Evolutionary conservation across 2,329 filamentous ascomycete species (phyloP), one percentile per base, ranked within the genome.

Genomic region (Trichoderma sp.): DNA sequence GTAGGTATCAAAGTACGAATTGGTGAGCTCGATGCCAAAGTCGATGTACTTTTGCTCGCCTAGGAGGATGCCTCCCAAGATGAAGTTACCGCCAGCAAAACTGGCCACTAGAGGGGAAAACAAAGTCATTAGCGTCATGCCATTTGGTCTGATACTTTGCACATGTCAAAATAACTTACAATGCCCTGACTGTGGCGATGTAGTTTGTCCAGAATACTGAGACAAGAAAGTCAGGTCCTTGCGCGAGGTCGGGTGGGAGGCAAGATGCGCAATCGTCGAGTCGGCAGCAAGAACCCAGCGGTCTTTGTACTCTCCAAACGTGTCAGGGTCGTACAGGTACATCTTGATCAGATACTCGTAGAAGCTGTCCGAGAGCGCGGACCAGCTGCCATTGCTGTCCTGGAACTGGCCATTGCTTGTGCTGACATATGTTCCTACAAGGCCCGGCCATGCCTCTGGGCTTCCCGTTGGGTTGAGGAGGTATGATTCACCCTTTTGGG

Each of bases 281-380:
- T 96, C 89, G 64, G 89, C 91, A 2, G 93, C 93, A 0, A 84
- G 76, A 52, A 92, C 81, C 93, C 93, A 97, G 59, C 88, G 87
- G 71, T 94, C 90, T 74, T 85, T 88, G 80, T 95, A 93, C 3
- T 78, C 71, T 1, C 75, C 79, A 74, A 91, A 96, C 3, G 87
- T 84, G 6, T 77, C 73, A 0, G 87, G 83, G 75, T 95, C 90
- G 77, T 96, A 96, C 66, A 95, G 79, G 74, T 90, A 96, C 91
- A 96, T 95, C 83, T 97, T 97, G 78, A 97, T 90, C 37, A 97
- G 86, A 75, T 96, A 96, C 80, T 96, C 93, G 80, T 96, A 97
- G 80, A 90, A 96, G 54, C 89, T 92, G 78, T 96, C 93, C 34
- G 86, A 86, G 7, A 91, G 90, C 61, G 90, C 92, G 49, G 87